Conservation (phyloP, 2,329 filamentous ascomycete genomes). For the Rhexocercosporidium sp. region DNA sequence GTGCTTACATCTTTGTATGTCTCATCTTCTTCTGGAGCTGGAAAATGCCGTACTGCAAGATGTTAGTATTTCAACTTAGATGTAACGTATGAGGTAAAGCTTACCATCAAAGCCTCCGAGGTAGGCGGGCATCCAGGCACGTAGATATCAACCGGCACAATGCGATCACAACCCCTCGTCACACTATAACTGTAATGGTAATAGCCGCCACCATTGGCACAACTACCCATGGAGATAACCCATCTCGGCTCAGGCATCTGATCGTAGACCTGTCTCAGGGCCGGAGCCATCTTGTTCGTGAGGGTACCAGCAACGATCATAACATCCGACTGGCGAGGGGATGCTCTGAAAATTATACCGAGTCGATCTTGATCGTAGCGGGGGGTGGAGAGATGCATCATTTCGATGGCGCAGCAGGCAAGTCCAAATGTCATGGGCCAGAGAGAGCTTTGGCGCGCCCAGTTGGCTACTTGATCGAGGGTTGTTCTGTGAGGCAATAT, state of each 20-base stretch:
- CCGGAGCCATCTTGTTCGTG: slow-evolving; percentile 96
- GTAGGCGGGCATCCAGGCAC: slow-evolving; percentile 75
- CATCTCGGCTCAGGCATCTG: slow-evolving; percentile 93
- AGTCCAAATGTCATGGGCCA: slow-evolving; percentile 92
- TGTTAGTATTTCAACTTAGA: neutral
- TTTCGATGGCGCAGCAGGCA: slow-evolving; percentile 87
- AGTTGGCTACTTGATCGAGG: slow-evolving; percentile 80
- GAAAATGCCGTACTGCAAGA: slow-evolving; percentile 63
- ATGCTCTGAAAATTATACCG: slow-evolving; percentile 89
- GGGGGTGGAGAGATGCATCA: slow-evolving; percentile 90
- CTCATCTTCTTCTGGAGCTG: slow-evolving; percentile 42
- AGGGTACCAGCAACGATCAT: slow-evolving; percentile 94
- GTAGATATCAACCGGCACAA: slow-evolving; percentile 81
- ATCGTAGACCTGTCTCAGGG: slow-evolving; percentile 88
- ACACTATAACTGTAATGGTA: slow-evolving; percentile 87
- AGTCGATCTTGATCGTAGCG: slow-evolving; percentile 89
- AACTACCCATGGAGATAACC: slow-evolving; percentile 84
- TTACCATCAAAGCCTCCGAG: slow-evolving; percentile 58
- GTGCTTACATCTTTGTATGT: slow-evolving; percentile 50
- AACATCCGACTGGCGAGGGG: slow-evolving; percentile 85
- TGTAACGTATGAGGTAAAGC: slow-evolving; percentile 19
- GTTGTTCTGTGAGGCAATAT: slow-evolving; percentile 61
- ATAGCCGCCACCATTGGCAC: slow-evolving; percentile 84
- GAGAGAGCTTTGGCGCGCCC: slow-evolving; percentile 81
- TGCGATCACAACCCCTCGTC: slow-evolving; percentile 74